phyloP scores from a whole-genome alignment of 2,329 filamentous ascomycete species.

The Pseudofabraea citricarpa region DNA sequence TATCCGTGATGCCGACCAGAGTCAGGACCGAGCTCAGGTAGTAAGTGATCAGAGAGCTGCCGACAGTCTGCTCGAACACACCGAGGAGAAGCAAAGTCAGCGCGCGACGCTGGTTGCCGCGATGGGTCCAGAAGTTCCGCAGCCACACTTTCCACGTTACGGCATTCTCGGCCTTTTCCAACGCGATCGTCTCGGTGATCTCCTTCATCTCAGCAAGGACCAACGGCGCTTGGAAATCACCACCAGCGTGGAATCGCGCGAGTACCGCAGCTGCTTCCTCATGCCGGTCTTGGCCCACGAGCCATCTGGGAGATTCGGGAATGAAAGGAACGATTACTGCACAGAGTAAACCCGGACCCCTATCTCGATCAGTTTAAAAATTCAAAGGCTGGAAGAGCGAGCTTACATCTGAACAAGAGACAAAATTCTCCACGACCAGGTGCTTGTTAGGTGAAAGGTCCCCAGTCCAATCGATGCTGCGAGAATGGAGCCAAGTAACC shows the following conservation, averaged over 20 bases:
- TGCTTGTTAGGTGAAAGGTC: slow-evolving; percentile 2
- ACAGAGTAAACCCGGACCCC: background rate
- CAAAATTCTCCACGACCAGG: background rate
- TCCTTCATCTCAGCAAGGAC: slow-evolving; percentile 37
- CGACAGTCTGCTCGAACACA: slow-evolving; percentile 11
- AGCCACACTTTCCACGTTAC: background rate
- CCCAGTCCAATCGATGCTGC: slow-evolving; percentile 3
- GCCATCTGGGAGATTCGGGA: slow-evolving; percentile 56
- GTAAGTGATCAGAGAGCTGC: slow-evolving; percentile 23
- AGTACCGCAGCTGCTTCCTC: slow-evolving; percentile 47
- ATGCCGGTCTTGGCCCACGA: slow-evolving; percentile 46
- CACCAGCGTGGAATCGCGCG: slow-evolving; percentile 49
- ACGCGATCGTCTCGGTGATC: slow-evolving; percentile 1
- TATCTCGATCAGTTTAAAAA: background rate
- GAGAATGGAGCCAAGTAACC: slow-evolving; percentile 12
- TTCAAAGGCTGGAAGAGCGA: background rate
- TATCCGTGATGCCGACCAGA: slow-evolving; percentile 15
- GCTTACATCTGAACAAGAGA: slow-evolving; percentile 26
- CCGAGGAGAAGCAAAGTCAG: background rate
- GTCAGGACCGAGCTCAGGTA: slow-evolving; percentile 28
- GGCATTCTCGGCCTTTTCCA: background rate
- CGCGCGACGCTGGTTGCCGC: background rate
- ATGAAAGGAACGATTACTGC: slow-evolving; percentile 33
- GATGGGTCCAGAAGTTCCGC: background rate
- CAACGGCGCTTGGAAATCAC: slow-evolving; percentile 39